These are phyloP conservation scores for Cavenderia fasciculata DNA, from an alignment of 78 protist genomes.

Conservation along the genomic window DNA sequence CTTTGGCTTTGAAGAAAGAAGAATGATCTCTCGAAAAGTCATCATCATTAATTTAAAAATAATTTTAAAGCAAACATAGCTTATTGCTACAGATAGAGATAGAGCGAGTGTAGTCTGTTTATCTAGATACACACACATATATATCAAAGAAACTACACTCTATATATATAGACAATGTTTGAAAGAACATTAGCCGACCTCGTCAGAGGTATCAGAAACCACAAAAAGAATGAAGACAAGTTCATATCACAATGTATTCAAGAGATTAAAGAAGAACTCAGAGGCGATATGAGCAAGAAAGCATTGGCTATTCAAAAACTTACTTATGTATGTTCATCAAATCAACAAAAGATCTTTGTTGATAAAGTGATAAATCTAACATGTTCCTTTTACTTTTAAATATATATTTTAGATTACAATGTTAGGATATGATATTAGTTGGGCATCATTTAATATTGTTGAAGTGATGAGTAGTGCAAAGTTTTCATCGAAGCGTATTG, in stretches of 20 bases:
- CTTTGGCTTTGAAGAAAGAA: too few relatives aligned
- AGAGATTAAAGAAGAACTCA: constrained; percentile 93
- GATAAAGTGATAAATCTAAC: neutral
- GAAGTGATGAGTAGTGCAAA: constrained; percentile 92
- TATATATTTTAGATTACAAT: constrained; percentile 88
- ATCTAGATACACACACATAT: too few relatives aligned
- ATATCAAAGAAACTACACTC: too few relatives aligned
- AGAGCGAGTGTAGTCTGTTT: too few relatives aligned
- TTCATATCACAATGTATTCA: constrained; percentile 83
- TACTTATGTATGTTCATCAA: constrained; percentile 84
- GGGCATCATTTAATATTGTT: constrained; percentile 95
- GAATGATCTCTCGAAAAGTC: too few relatives aligned
- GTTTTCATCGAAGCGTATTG: constrained; percentile 93
- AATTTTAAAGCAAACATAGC: too few relatives aligned
- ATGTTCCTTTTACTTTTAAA: neutral
- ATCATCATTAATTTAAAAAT: too few relatives aligned
- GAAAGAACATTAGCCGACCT: constrained; percentile 91
- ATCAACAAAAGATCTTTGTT: neutral
- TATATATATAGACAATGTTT: too few relatives aligned
- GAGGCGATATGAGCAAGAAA: constrained; percentile 76
- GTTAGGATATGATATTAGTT: constrained; percentile 96
- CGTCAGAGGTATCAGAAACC: constrained; percentile 90
- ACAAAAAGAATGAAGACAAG: constrained; percentile 86
- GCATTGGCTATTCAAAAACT: constrained; percentile 93
- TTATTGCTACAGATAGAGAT: too few relatives aligned